phyloP scores from a whole-genome alignment of 371 early-diverging fungal species.

The Zychaea mexicana region DNA sequence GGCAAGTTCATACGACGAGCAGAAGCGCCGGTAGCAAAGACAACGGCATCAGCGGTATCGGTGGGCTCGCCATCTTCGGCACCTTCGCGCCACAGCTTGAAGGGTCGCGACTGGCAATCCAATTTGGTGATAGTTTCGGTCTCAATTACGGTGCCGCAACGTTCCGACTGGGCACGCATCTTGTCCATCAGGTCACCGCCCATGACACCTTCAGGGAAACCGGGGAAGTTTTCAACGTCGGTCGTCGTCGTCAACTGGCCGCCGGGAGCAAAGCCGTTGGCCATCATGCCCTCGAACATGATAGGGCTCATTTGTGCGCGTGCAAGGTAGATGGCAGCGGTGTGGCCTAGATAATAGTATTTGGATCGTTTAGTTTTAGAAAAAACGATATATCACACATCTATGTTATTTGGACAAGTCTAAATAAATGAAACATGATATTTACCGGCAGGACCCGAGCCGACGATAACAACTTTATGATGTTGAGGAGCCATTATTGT shows the following conservation, averaged over 20 bases:
- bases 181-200: constrained; percentile 84
- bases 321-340: constrained; percentile 95
- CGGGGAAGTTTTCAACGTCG: constrained; percentile 91
- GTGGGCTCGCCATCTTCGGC: constrained; percentile 68
- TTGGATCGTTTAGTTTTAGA: not conserved
- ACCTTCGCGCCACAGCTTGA: constrained; percentile 92
- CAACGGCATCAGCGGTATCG: constrained; percentile 82
- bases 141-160: constrained; percentile 83
- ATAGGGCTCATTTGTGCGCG: constrained; percentile 92
- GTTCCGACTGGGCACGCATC: constrained; percentile 80
- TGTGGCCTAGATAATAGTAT: constrained; percentile 62
- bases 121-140: constrained; percentile 92
- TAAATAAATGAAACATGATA: no score
- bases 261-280: constrained; percentile 87
- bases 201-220: constrained; percentile 82
- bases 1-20: constrained; percentile 91
- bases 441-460: constrained; percentile 92
- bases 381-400: no score
- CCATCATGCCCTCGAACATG: constrained; percentile 97
- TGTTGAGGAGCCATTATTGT: constrained; percentile 44
- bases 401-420: not conserved
- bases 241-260: constrained; percentile 93
- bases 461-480: constrained; percentile 64
- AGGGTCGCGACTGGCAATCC: constrained; percentile 79
- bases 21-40: constrained; percentile 98